Conservation (phyloP, 2,329 filamentous ascomycete species). For the Calycina marina region DNA sequence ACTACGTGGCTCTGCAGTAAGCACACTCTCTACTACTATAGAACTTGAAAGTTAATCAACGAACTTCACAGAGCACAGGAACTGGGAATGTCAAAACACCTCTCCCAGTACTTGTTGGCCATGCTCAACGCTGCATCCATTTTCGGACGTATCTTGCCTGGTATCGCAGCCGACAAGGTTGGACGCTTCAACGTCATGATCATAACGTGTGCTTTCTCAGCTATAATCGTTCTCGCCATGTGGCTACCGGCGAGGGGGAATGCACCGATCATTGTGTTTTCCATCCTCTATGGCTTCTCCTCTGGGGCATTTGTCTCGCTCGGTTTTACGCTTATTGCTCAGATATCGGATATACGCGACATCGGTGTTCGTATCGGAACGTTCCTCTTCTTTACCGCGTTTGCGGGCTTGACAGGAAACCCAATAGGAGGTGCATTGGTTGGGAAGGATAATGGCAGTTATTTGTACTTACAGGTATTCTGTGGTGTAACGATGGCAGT, state of each 20-base stretch:
- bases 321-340: constrained; percentile 47
- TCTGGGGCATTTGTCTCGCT: constrained; percentile 53
- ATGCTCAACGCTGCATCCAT: constrained; percentile 37
- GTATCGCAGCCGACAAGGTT: constrained; percentile 35
- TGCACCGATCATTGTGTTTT: constrained; percentile 47
- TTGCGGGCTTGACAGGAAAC: constrained; percentile 51
- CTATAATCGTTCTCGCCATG: constrained; percentile 33
- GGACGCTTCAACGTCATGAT: constrained; percentile 41
- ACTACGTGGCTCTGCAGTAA: constrained; percentile 27
- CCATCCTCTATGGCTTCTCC: constrained; percentile 53
- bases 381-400: constrained; percentile 43
- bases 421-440: constrained; percentile 54
- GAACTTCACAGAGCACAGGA: constrained; percentile 25
- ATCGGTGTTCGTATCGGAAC: constrained; percentile 55
- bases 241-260: constrained; percentile 39
- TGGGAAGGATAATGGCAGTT: constrained; percentile 33
- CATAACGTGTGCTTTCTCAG: constrained; percentile 29
- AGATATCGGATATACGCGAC: constrained; percentile 54
- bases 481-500: constrained; percentile 37
- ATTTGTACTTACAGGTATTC: constrained; percentile 42
- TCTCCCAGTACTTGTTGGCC: constrained; percentile 37
- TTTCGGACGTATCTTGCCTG: constrained; percentile 40
- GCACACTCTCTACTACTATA: too few relatives aligned
- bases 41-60: too few relatives aligned
- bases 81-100: constrained; percentile 31